Evolutionary conservation across 78 protist genomes (phyloP).

Genomic region (Andalucia godoyi): DNA sequence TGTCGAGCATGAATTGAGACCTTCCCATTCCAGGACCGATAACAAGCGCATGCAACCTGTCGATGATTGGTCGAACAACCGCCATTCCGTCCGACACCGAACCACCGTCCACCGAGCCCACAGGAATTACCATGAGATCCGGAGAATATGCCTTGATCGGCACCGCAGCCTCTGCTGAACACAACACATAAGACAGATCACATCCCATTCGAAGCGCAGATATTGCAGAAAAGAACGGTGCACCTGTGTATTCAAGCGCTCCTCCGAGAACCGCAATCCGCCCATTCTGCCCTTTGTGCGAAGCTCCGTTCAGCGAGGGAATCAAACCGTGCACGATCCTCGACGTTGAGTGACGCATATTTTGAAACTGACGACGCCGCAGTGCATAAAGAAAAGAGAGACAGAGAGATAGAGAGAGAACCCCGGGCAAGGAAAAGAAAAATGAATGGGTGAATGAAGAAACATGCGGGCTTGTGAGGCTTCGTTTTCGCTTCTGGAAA

Average conservation of each 20-base stretch:
- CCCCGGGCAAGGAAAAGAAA: too few relatives aligned
- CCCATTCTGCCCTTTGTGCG: conserved; percentile 27
- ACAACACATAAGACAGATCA: conserved; percentile 28
- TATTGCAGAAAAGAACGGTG: conserved; percentile 41
- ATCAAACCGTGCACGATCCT: too few relatives aligned
- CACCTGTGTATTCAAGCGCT: conserved; percentile 43
- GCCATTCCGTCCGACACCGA: neutral
- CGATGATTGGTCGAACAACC: neutral
- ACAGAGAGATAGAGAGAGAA: too few relatives aligned
- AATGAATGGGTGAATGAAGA: too few relatives aligned
- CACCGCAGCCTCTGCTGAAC: conserved; percentile 9
- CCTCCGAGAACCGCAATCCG: conserved; percentile 40
- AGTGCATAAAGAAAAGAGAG: too few relatives aligned
- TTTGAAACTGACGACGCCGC: too few relatives aligned
- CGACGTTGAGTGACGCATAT: too few relatives aligned
- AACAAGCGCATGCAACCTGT: conserved; percentile 29
- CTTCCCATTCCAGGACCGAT: conserved; percentile 73
- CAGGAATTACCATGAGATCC: conserved; percentile 43
- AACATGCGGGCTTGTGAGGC: too few relatives aligned
- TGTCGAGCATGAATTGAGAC: neutral
- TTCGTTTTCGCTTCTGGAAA: too few relatives aligned
- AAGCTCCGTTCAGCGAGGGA: too few relatives aligned
- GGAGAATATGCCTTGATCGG: conserved; percentile 42
- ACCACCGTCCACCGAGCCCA: neutral
- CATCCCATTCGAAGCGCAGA: conserved; percentile 20